phyloP scores from a whole-genome alignment of 495 filamentous ascomycete species.

The Diplogelasinospora grovesii region DNA sequence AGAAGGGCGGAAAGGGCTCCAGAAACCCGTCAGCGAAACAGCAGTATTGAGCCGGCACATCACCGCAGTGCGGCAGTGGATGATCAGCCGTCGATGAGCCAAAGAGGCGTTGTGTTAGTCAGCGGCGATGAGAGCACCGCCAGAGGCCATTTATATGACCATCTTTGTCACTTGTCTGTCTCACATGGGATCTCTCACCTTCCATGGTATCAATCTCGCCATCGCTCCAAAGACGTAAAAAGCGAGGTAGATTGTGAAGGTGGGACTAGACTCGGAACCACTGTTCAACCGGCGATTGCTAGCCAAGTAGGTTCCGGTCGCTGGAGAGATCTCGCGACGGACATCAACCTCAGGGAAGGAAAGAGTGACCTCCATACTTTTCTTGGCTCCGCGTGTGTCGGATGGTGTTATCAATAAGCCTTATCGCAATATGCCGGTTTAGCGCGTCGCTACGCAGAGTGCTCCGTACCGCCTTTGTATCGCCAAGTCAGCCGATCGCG shows the following conservation, averaged over 20 bases:
- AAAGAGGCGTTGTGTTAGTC: no score
- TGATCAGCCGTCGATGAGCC: conserved; percentile 1
- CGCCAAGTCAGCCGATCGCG: conserved; percentile 1
- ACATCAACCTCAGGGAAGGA: not conserved
- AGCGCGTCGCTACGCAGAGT: conserved; percentile 13
- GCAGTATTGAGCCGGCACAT: conserved; percentile 9
- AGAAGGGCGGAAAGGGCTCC: conserved; percentile 5
- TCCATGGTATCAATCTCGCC: not conserved
- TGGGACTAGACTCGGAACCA: conserved; percentile 1
- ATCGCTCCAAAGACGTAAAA: conserved; percentile 13
- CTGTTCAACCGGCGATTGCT: conserved; percentile 7
- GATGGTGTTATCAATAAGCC: conserved; percentile 23
- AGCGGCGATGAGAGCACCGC: no score
- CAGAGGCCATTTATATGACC: no score
- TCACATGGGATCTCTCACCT: no score
- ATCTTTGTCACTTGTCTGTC: no score
- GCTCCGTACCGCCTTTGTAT: conserved; percentile 10
- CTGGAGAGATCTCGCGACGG: not conserved
- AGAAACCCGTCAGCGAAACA: conserved; percentile 2
- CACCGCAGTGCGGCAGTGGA: conserved; percentile 4
- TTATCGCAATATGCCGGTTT: conserved; percentile 26
- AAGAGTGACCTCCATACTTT: no score
- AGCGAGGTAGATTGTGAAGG: conserved; percentile 10
- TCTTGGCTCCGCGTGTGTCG: not conserved
- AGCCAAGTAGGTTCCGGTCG: no score